These are phyloP conservation scores for Talaromyces sp. DNA, from an alignment of 2,329 filamentous ascomycete species.

Conservation along the genomic window DNA sequence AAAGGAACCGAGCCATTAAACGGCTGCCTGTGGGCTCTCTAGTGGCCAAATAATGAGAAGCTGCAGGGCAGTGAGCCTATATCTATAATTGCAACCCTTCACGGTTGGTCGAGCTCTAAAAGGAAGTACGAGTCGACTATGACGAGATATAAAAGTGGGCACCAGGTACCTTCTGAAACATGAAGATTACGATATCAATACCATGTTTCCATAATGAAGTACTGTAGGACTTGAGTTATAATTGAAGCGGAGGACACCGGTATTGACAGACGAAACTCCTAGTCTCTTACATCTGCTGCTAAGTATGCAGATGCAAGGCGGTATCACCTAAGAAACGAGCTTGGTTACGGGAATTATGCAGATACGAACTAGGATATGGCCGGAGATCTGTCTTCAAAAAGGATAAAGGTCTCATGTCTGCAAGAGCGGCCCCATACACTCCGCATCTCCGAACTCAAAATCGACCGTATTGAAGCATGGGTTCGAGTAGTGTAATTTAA, in stretches of 20 bases:
- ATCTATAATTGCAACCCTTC: slow-evolving; percentile 18
- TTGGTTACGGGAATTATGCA: not conserved
- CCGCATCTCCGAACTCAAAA: slow-evolving; percentile 4
- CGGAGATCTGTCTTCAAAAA: not conserved
- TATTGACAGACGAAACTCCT: not conserved
- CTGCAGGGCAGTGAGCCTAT: slow-evolving; percentile 7
- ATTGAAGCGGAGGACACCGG: not conserved
- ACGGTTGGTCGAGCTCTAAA: not conserved
- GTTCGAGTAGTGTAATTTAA: slow-evolving; percentile 1
- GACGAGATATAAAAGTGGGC: not conserved
- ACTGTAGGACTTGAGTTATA: not conserved
- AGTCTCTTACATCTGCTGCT: not conserved
- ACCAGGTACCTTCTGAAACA: not conserved
- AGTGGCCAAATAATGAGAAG: not conserved
- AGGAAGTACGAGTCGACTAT: not conserved
- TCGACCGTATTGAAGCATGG: not conserved
- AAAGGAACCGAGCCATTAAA: not conserved
- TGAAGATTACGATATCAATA: not conserved
- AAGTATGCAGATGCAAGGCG: not conserved
- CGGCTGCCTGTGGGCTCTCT: not conserved
- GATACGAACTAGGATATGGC: not conserved
- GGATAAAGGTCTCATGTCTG: not conserved
- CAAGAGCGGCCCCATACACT: not conserved
- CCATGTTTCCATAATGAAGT: not conserved
- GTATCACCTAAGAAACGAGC: not conserved